Conservation (phyloP, 2,329 filamentous ascomycete species). For the Dactylellina parvicollis region DNA sequence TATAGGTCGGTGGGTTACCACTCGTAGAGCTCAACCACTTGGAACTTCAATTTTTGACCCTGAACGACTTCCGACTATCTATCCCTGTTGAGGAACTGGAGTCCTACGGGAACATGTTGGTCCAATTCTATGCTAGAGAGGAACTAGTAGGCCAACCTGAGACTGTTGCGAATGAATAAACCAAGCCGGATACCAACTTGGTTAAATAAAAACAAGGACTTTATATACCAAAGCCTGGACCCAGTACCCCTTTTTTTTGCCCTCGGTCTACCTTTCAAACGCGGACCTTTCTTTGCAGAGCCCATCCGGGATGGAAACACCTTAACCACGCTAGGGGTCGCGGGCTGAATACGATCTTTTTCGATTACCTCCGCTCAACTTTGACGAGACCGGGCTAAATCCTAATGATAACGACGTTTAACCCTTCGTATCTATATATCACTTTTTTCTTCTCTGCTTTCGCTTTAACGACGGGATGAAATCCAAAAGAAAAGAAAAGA, state of each 20-base stretch:
- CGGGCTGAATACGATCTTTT: conserved; percentile 32
- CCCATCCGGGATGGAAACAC: conserved; percentile 16
- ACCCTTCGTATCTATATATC: conserved; percentile 12
- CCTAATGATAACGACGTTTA: conserved; percentile 40
- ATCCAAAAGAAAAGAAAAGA: conserved; percentile 29
- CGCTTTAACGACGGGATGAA: conserved; percentile 47
- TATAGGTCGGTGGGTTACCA: conserved; percentile 89
- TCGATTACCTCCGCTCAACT: conserved; percentile 18
- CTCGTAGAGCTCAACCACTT: conserved; percentile 93
- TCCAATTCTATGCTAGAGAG: conserved; percentile 96
- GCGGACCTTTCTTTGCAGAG: conserved; percentile 34
- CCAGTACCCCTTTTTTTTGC: conserved; percentile 6
- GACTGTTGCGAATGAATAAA: conserved; percentile 53
- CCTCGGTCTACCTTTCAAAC: conserved; percentile 26
- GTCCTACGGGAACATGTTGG: conserved; percentile 96
- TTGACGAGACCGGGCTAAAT: conserved; percentile 24
- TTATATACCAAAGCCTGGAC: not conserved
- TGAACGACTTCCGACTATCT: conserved; percentile 95
- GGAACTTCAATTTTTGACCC: conserved; percentile 90
- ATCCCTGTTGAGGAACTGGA: conserved; percentile 95
- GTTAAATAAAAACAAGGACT: not conserved
- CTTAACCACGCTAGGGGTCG: conserved; percentile 24
- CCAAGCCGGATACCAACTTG: not conserved
- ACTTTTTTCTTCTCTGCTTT: not conserved
- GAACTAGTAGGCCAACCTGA: conserved; percentile 73